Evolutionary conservation across 495 filamentous ascomycete species (phyloP), one percentile per base, ranked within the genome.

Genomic region (Clavariopsis aquatica): DNA sequence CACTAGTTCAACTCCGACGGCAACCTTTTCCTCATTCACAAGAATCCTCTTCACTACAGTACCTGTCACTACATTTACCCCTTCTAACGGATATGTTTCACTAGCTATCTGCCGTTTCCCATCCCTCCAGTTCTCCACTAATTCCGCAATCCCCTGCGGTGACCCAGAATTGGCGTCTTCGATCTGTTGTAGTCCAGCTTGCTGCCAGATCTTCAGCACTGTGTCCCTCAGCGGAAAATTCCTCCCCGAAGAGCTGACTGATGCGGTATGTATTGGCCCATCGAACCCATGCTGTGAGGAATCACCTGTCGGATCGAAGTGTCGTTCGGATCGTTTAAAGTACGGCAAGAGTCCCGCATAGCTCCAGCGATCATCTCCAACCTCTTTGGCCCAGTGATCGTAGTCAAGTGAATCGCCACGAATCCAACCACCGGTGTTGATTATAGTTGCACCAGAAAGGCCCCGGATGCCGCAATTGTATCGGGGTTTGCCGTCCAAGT

Each of bases 401-500:
- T 51, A 57, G 2, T 67, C 57, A 19, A 34, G 7, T 13, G n/a
- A 28, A 6, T 23, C 27, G 2, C 24, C 52, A 12, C 64, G 49
- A 45, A 54, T 56, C 64, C 64, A 67, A 17, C 83, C 75, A 23
- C 81, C 80, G 57, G 87, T 87, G 72, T 90, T 90, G 63, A 89
- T 84, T n/a, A 82, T 81, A 23, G 75, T 84, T 22, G 79, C 78
- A 0, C 87, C 87, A 1, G 84, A 85, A 0, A 90, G 73, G 1
- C 82, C 83, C n/a, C 80, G 80, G 0, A 87, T 85, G 10, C 84
- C 81, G 17, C 79, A 81, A 57, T 85, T 46, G 36, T 61, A 60
- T 51, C 47, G n/a, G 52, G 52, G 43, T 57, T 49, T 6, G 51
- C 26, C 28, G 64, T 56, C 13, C 27, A 67, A 22, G 47, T 62